Base-by-base conservation (phyloP, 495 filamentous ascomycete genomes). In the Penicillium cosmopolitanum region DNA sequence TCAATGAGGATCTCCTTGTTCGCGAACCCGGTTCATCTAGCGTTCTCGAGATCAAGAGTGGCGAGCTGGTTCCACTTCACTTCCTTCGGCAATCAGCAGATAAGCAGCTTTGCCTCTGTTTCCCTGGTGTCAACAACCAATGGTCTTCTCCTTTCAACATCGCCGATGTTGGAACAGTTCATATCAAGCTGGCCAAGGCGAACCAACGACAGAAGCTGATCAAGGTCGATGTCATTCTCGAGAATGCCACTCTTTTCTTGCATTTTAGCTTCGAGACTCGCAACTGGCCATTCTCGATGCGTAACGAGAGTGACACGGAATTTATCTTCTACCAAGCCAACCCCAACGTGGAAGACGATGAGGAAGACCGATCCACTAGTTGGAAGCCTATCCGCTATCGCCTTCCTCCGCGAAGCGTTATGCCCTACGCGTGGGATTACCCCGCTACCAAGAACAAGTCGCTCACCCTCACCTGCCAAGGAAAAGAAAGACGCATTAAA, bases 351-450 rank as follows among this genome's bases (percentile, higher is more conserved):
- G 94, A 96, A 61, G 94, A 96, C 54, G 89, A 89, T 50, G 85
- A 87, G 56, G 89, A 93, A 60, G 92, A 96, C 62, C 79, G 83
- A 42, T 77, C 78, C 25, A 90, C 88, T 51, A 89, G 91, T 6
- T 98, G 93, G 90, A 85, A 90, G 55, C 92, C 91, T 11, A 90
- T 98, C 61, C 80, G 91, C 40, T 98, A 98, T 70, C 89, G 93
- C n/a, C 83, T 98, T 13, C 95, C 95, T 4, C 86, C 93, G 7
- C 84, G 96, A 34, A 97, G 94, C 72, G 96, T 98, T 74, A 98
- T 98, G 95, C 94, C 96, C 5, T 98, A 98, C 69, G 94, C 95
- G 31, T 98, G 95, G 95, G 96, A 98, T 70, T 98, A 95, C 76
- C 95, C 95, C 2, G 93, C 95, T 5, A 91, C 92, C n/a, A 97